A percentile compares a stretch with the other conserved stretches of the same genome.
Conservation (phyloP, 805 yeast genomes). For the Hyphopichia homilentoma region DNA sequence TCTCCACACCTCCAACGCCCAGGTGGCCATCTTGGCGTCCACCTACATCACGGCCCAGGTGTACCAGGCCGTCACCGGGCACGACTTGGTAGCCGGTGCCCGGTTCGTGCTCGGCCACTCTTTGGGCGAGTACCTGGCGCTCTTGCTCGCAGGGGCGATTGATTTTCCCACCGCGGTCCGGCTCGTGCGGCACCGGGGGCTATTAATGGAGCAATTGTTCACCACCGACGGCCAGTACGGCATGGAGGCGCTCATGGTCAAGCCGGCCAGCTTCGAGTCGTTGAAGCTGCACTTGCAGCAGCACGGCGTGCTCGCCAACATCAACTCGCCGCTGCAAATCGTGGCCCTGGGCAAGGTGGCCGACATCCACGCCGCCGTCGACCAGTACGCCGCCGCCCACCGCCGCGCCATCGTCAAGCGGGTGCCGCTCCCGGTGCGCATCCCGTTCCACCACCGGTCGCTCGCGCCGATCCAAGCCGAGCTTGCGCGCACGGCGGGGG, state of each 20-base stretch:
- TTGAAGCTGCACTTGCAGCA: conserved; percentile 15
- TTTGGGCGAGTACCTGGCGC: conserved; percentile 48
- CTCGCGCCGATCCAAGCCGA: conserved; percentile 34
- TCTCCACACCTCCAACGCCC: conserved; percentile 43
- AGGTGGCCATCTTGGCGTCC: conserved; percentile 49
- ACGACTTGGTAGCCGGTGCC: conserved; percentile 14
- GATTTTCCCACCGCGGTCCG: conserved; percentile 31
- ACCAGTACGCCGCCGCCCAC: conserved; percentile 9
- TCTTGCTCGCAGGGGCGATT: conserved; percentile 32
- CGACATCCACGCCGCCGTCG: conserved; percentile 20
- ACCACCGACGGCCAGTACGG: conserved; percentile 23
- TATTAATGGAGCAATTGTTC: conserved; percentile 34
- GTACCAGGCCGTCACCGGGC: conserved; percentile 13
- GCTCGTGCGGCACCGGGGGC: conserved; percentile 44
- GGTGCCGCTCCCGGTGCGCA: conserved; percentile 38
- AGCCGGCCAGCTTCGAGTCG: conserved; percentile 16
- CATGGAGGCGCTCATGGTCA: conserved; percentile 34
- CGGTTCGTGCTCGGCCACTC: conserved; percentile 44
- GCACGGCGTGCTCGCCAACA: conserved; percentile 41
- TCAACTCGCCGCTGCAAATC: conserved; percentile 40
- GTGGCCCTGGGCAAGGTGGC: conserved; percentile 41
- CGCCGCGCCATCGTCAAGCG: conserved; percentile 19
- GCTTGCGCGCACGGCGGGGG: conserved; percentile 12
- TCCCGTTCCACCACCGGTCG: conserved; percentile 49
- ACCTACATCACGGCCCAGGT: conserved; percentile 28